Base-by-base conservation (phyloP, 2,329 filamentous ascomycete species). In the Fusarium sp. region DNA sequence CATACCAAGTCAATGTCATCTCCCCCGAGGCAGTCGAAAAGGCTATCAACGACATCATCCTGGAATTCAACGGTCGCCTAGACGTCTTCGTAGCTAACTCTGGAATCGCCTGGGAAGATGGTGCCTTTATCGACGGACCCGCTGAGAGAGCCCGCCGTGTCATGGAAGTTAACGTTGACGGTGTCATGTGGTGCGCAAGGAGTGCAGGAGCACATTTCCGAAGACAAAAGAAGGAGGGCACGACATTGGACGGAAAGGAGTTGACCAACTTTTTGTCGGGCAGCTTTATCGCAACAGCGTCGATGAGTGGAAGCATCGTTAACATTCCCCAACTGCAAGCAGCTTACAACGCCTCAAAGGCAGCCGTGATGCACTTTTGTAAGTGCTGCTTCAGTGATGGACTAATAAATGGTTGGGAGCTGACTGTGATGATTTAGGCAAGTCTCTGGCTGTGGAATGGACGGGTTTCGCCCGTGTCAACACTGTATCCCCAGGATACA, bases 11-110 rank as follows among this genome's bases (percentile, higher is more conserved):
- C 65, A 85, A 91, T 71, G 84, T 91, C 10, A 85, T 83, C 31
- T 82, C 83, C 5, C 84, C 82, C 69, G 83, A 86, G 20, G 81
- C 83, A 6, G 85, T 90, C 13, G 80, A 85, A 36, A 75, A 79
- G 17, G 82, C 85, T 11, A 82, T 91, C 40, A 79, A 85, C 63
- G 78, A 81, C 9, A 85, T 88, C 66, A 81, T 90, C 43, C 77
- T 82, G 62, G 91, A 95, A 17, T 92, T 95, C 80, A 90, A 91
- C 75, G 90, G 90, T 62, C 88, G 91, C 7, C 86, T 95, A 10
- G 92, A 95, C 74, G 84, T 94, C 70, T 94, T 95, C 73, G 88
- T 95, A 44, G 92, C 92, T 72, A 95, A 96, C 76, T 90, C 90
- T 15, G 92, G 92, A 52, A 90, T 94, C 54, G 86, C 90, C 1